Base-by-base conservation (phyloP, 1,284 basidiomycete genomes). In the Cerrena zonata region DNA sequence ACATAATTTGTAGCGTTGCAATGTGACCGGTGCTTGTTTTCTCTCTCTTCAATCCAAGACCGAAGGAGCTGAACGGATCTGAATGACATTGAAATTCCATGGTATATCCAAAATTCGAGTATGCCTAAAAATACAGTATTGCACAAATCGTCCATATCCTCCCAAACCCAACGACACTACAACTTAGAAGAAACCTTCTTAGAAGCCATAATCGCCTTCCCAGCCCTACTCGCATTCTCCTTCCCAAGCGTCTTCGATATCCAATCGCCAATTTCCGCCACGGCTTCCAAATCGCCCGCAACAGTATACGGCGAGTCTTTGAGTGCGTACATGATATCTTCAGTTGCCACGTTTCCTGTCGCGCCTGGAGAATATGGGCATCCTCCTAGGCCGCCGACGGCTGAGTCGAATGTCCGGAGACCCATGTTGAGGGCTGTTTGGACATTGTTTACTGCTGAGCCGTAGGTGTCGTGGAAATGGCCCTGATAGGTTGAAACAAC, bases 361-460 rank as follows among this genome's bases (percentile, higher is more conserved):
- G 93, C 92, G 1, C 94, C 94, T 0, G 94, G 94, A 0, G 92
- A 93, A 69, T 94, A 98, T 1, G 94, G 94, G 62, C 94, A 97
- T 12, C 94, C 93, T 2, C 94, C 94, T 0, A 97, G 79, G 0
- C 94, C 93, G 3, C 85, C 91, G 4, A 96, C 81, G 1, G 89
- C 86, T 4, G 84, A 72, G 62, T 89, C 83, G 47, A 87, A 75
- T 18, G 83, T 82, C 43, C 86, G 76, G 23, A 94, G 71, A 7
- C 85, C 86, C 51, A 77, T 68, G 3, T 73, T 65, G 12, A 90
- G 75, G 2, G 87, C 84, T 2, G 79, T 69, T 46, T 89, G 68
- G 18, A 88, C 80, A 59, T 91, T 90, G 15, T 84, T 77, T 12
- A 87, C 73, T 5, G 83, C 92, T 37, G 88, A 89, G 2, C 92